A percentile compares a stretch with the other conserved stretches of the same genome.
These are phyloP conservation scores for Echria macrotheca DNA, from an alignment of 495 filamentous ascomycete species.

Conservation along the genomic window DNA sequence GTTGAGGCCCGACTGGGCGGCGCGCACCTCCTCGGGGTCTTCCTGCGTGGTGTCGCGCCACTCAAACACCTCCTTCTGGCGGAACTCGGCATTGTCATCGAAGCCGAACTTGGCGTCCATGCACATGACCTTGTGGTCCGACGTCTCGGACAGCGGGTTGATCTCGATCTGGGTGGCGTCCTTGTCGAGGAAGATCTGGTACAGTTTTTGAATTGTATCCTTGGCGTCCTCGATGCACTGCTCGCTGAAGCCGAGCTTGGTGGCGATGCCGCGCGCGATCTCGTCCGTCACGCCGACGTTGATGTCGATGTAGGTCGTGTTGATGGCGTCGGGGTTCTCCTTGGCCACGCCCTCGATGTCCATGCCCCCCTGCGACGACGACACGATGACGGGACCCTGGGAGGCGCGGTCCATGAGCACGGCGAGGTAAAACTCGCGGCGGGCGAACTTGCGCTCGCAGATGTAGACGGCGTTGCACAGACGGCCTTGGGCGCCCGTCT, in stretches of 20 bases:
- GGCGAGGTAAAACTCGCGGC: conserved; percentile 97
- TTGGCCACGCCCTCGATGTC: conserved; percentile 98
- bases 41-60: conserved; percentile 94
- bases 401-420: conserved; percentile 93
- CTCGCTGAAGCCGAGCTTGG: conserved; percentile 90
- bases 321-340: conserved; percentile 93
- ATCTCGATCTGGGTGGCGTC: conserved; percentile 99
- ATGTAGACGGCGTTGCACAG: conserved; percentile 96
- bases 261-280: conserved; percentile 84
- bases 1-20: conserved; percentile 88
- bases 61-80: conserved; percentile 90
- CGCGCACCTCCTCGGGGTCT: conserved; percentile 95
- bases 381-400: conserved; percentile 90
- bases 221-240: conserved; percentile 93
- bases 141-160: conserved; percentile 96
- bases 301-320: conserved; percentile 88
- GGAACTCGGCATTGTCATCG: conserved; percentile 97
- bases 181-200: conserved; percentile 96
- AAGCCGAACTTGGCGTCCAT: conserved; percentile 99
- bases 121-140: conserved; percentile 92
- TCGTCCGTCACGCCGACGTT: conserved; percentile 92
- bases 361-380: conserved; percentile 97
- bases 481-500: conserved; percentile 87
- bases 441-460: conserved; percentile 98
- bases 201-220: conserved; percentile 95